These are phyloP conservation scores for Vitrella brassicaformis DNA, from an alignment of 73 alveolate species.

Conservation along the genomic window DNA sequence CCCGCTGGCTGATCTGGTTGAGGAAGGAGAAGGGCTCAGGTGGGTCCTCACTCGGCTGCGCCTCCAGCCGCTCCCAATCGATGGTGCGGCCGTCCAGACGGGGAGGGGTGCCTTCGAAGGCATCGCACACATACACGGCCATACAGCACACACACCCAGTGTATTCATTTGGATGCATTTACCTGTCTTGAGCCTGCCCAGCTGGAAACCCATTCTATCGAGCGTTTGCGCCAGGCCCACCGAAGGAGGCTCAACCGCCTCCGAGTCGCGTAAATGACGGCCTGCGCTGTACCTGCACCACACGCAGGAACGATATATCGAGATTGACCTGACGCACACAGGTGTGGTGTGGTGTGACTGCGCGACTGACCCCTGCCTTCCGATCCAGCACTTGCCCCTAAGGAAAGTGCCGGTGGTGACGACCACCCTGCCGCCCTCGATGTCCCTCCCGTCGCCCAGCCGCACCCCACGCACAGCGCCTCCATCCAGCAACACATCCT, in stretches of 20 bases:
- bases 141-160: slow-evolving; percentile 26
- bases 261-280: slow-evolving; percentile 41
- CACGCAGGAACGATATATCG: no score
- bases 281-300: slow-evolving; percentile 49
- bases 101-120: slow-evolving; percentile 12
- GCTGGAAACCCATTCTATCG: slow-evolving; percentile 25
- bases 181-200: slow-evolving; percentile 53
- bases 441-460: background rate
- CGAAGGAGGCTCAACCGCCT: slow-evolving; percentile 50
- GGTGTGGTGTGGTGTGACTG: no score
- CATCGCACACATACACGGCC: slow-evolving; percentile 25
- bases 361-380: no score
- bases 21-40: slow-evolving; percentile 9
- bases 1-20: background rate
- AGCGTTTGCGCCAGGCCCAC: slow-evolving; percentile 43
- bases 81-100: background rate
- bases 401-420: slow-evolving; percentile 61
- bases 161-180: slow-evolving; percentile 46
- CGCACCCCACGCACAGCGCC: background rate
- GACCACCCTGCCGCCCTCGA: slow-evolving; percentile 27
- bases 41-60: background rate
- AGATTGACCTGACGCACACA: no score
- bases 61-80: background rate
- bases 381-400: slow-evolving; percentile 43
- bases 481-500: background rate